Base-by-base conservation (phyloP, 2,329 filamentous ascomycete species). In the Penicillium sp. region DNA sequence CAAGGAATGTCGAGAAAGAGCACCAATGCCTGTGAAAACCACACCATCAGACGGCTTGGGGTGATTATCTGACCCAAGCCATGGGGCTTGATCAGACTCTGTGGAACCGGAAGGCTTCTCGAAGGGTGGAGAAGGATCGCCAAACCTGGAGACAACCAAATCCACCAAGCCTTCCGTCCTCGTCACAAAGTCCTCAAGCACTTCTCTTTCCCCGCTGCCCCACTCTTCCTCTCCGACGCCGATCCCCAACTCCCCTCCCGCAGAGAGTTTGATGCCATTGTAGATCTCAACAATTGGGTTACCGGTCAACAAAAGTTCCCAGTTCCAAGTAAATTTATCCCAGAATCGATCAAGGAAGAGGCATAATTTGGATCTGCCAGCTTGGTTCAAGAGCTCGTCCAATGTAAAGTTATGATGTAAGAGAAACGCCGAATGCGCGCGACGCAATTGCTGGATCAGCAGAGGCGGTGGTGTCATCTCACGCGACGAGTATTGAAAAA, bases 171-270 rank as follows among this genome's bases (percentile, higher is more conserved):
- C 94, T 48, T 94, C 88, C 22, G 91, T 90, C 52, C 90, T 82
- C 9, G 81, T 82, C 1, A 91, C 86, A 58, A 96, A 85, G n/a
- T 91, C 91, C 72, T 97, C 93, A 1, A 99, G 79, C 0, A 97
- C 93, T 65, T 95, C 93, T 65, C 93, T 83, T 76, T 97, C 93
- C 31, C 92, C 92, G 69, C 93, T 97, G 4, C 93, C 93, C 71
- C 92, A 88, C 52, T 97, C 91, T 76, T 97, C 94, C 71, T 97
- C 94, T 16, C 94, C 94, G 1, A 97, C 94, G 0, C 94, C 94
- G 43, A 97, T 85, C 14, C 94, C 94, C 24, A 97, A 83, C 75
- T 97, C 93, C 16, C 94, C 93, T 32, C 91, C 92, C 6, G 89
- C 90, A 11, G 92, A 91, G 31, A 99, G 81, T 72, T 96, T 96